Evolutionary conservation across 805 yeast species (phyloP), one percentile per base, ranked within the genome.

Genomic region (Metschnikowia kunwiensis): DNA sequence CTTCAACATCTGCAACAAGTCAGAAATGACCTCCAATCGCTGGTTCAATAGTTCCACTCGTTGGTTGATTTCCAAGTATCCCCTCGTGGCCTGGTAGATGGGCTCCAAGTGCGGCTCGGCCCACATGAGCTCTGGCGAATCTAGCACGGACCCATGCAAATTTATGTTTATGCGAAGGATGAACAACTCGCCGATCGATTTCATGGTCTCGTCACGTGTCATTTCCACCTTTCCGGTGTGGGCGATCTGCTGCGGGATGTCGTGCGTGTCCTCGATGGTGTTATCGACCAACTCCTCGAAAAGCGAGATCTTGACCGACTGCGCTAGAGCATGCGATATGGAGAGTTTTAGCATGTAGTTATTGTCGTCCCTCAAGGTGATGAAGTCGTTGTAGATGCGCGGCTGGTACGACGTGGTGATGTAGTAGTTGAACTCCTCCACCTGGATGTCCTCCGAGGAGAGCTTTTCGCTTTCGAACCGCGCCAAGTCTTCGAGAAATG

Each of bases 101-200:
- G 98, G 98, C 57, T 93, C 98, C 43, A 93, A 69, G 54, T 89
- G 96, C 2, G 98, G 98, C 58, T 93, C 97, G 0, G 97, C 80
- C 98, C 98, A 93, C 96, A 93, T 88, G 40, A 93, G 76, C 60
- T 93, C 98, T 1, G 98, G 98, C 1, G 96, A 86, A 58, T 93
- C 98, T 43, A 93, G 68, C 18, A 93, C 94, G 0, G 91, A 82
- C 0, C 93, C 93, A 63, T 85, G 93, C 36, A 85, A 64, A 52
- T 85, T 85, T 43, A 85, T 85, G 57, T 85, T 85, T 30, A 85
- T 85, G 43, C 94, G 61, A 47, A 93, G 65, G 42, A 93, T 93
- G 60, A 93, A 93, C 44, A 93, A 72, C 61, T 93, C 97, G 9
- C 98, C 98, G 39, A 93, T 93, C 40, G 93, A 82, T 64, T 88